phyloP scores from a whole-genome alignment of 179 eudicot species.

The Spergularia azorica region DNA sequence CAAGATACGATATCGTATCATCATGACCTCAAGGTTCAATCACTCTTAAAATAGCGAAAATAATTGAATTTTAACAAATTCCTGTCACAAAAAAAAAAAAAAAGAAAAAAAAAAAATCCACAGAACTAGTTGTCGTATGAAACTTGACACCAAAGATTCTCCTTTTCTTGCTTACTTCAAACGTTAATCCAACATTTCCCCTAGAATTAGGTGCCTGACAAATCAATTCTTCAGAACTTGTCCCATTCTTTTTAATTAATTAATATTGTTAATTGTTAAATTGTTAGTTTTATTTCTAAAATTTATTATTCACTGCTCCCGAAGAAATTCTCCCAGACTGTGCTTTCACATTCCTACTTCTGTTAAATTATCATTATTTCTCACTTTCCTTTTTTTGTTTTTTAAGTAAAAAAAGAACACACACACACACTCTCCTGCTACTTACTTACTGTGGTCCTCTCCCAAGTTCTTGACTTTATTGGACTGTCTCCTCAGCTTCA shows the following conservation, averaged over 20 bases:
- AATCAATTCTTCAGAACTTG: slow-evolving; percentile 7
- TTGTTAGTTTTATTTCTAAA: no score
- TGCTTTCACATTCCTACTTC: background rate
- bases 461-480: slow-evolving; percentile 30
- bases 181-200: slow-evolving; percentile 15
- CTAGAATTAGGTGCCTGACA: slow-evolving; percentile 23
- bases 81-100: no score
- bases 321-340: no score
- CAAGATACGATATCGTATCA: no score
- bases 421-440: slow-evolving; percentile 1
- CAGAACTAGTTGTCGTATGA: background rate
- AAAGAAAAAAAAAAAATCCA: no score
- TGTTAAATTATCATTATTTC: background rate
- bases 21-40: no score
- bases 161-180: slow-evolving; percentile 16
- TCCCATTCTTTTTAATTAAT: background rate
- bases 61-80: no score
- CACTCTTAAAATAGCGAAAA: no score
- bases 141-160: slow-evolving; percentile 19
- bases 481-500: slow-evolving; percentile 21
- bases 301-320: no score
- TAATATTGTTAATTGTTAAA: no score
- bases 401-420: background rate
- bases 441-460: slow-evolving; percentile 24
- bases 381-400: background rate